These are phyloP conservation scores for Taxillus chinensis DNA, from an alignment of 164 flowering plant species.

Conservation along the genomic window DNA sequence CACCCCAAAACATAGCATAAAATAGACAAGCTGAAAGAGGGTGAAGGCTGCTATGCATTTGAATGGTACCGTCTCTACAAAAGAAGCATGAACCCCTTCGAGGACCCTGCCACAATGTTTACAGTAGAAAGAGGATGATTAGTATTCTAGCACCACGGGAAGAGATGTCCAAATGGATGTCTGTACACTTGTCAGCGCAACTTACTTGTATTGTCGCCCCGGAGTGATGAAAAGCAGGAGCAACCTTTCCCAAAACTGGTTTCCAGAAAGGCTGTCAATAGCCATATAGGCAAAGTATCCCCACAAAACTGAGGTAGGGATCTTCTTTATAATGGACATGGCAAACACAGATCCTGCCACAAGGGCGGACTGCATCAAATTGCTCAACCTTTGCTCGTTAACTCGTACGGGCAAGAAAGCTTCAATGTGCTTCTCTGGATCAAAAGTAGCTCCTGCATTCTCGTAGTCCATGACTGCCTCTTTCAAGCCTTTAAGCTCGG, in stretches of 20 bases:
- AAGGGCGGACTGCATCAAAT: slow-evolving; percentile 35
- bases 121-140: not conserved
- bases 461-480: slow-evolving; percentile 27
- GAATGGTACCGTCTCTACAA: slow-evolving; percentile 32
- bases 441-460: slow-evolving; percentile 15
- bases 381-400: slow-evolving; percentile 45
- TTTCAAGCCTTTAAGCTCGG: slow-evolving; percentile 28
- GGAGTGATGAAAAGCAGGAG: slow-evolving; percentile 31
- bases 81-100: slow-evolving; percentile 33
- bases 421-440: slow-evolving; percentile 41
- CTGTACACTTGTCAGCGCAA: not conserved
- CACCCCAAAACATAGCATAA: slow-evolving; percentile 33
- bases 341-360: slow-evolving; percentile 32
- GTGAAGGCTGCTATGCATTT: slow-evolving; percentile 24
- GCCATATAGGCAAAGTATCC: slow-evolving; percentile 54
- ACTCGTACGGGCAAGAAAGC: slow-evolving; percentile 36
- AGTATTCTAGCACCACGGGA: not conserved
- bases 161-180: no score
- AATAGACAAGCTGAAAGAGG: slow-evolving; percentile 28
- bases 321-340: slow-evolving; percentile 26
- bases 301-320: slow-evolving; percentile 54
- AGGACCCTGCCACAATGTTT: slow-evolving; percentile 22
- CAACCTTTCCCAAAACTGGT: slow-evolving; percentile 44
- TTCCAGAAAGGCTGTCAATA: slow-evolving; percentile 46
- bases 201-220: slow-evolving; percentile 31